phyloP scores from a whole-genome alignment of 23 red algal species.

The Gracilaria caudata region DNA sequence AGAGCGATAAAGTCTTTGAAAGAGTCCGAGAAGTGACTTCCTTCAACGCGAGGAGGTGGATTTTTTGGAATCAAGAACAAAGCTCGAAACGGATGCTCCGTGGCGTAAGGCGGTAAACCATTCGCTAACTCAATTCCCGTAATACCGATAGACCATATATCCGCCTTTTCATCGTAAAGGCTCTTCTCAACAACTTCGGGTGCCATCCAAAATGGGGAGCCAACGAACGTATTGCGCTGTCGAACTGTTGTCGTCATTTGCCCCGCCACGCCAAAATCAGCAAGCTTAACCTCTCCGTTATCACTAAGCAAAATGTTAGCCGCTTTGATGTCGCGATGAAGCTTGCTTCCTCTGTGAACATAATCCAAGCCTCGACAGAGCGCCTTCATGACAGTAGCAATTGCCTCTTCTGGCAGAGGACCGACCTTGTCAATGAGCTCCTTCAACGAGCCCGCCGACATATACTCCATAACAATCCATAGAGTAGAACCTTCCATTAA shows the following conservation, averaged over 20 bases:
- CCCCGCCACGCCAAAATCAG: conserved; percentile 98
- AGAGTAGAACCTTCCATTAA: conserved; percentile 78
- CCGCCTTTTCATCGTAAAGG: conserved; percentile 95
- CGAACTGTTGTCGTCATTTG: conserved; percentile 85
- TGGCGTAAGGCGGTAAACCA: conserved; percentile 86
- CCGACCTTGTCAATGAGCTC: conserved; percentile 83
- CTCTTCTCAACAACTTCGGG: conserved; percentile 98
- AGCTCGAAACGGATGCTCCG: conserved; percentile 91
- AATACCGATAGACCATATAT: conserved; percentile 99
- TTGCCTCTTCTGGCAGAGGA: conserved; percentile 79
- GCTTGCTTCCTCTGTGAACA: conserved; percentile 81
- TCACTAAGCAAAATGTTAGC: conserved; percentile 91
- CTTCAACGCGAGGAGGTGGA: conserved; percentile 86
- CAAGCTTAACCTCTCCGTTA: conserved; percentile 93
- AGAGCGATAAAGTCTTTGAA: conserved; percentile 75
- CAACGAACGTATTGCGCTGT: conserved; percentile 97
- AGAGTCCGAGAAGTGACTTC: conserved; percentile 56
- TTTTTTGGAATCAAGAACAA: conserved; percentile 92
- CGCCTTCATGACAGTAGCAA: conserved; percentile 76
- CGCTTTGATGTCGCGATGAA: conserved; percentile 98
- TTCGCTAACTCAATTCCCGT: conserved; percentile 84
- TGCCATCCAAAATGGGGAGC: conserved; percentile 98
- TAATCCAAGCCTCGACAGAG: conserved; percentile 83
- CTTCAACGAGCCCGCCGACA: conserved; percentile 87
- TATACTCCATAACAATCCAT: conserved; percentile 98